Percentiles rank a stretch among this genome's conserved stretches.
These are phyloP conservation scores for Zancudomyces culisetae DNA, from an alignment of 371 early-diverging fungal species.

Conservation along the genomic window DNA sequence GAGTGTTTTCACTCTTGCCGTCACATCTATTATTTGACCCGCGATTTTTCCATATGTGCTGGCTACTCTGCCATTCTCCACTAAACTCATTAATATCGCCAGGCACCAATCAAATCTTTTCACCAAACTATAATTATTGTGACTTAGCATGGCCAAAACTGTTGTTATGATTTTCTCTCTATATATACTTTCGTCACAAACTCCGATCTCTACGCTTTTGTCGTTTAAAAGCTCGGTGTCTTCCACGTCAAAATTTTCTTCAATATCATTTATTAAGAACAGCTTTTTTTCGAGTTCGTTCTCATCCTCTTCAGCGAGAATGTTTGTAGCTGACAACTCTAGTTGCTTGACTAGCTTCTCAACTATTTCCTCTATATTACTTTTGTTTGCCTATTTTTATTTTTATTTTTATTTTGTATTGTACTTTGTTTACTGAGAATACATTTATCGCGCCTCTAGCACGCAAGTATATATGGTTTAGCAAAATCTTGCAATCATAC, in stretches of 20 bases:
- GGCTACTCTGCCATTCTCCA: conserved; percentile 41
- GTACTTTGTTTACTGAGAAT: background rate
- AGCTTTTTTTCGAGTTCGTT: background rate
- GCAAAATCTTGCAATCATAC: no score
- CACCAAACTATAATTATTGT: conserved; percentile 60
- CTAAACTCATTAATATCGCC: conserved; percentile 51
- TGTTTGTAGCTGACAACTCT: conserved; percentile 16
- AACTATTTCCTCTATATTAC: conserved; percentile 58
- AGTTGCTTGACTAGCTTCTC: conserved; percentile 64
- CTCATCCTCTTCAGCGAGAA: background rate
- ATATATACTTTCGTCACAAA: conserved; percentile 45
- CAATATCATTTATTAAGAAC: background rate
- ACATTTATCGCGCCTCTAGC: background rate
- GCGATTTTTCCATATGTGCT: conserved; percentile 46
- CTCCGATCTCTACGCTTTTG: conserved; percentile 1
- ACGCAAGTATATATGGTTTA: background rate
- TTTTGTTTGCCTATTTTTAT: conserved; percentile 36
- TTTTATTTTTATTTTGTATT: no score
- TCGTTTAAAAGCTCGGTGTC: background rate
- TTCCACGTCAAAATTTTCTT: background rate
- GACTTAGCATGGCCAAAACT: conserved; percentile 63
- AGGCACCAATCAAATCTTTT: conserved; percentile 94
- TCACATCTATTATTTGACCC: conserved; percentile 69
- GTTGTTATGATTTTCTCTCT: conserved; percentile 57
- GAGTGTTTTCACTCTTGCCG: conserved; percentile 70